Base-by-base conservation (phyloP, 331 rosid genomes). In the Cydonia oblonga region DNA sequence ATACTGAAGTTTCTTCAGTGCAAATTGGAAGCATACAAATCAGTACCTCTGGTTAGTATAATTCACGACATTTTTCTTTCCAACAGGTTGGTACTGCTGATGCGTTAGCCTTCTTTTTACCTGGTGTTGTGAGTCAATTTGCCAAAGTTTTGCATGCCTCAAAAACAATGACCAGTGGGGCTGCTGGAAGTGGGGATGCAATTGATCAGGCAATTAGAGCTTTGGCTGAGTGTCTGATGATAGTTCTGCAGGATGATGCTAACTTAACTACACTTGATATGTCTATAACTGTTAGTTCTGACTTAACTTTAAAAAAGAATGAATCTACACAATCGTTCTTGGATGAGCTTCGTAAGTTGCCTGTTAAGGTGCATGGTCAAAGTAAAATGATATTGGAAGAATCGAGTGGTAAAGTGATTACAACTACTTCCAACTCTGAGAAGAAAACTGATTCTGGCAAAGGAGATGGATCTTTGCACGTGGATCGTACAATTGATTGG, bases 41-140 rank as follows among this genome's bases (percentile, higher is more conserved):
- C 38, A 9, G 38, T 57, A 16, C 58, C 14, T 69, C 9, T 40
- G 18, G 25, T 28, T 53, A 40, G 44, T 75, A 66, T 66, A 24
- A 68, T 67, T 26, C 22, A 26, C 6, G 6, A 38, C 9, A 49
- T 57, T 22, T 80, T 70, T 68, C 20, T 80, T 60, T 51, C 24
- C 35, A 22, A 46, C 84, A 93, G 98, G 92, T 86, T 75, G 97
- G 97, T 75, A 76, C 88, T 60, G 96, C 96, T 75, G 98, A 91
- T 77, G 91, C 92, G 65, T 89, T 91, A 65, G 97, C 97, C 79
- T 93, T 91, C 84, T 93, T 93, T 82, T 85, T 93, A 80, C 98
- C 98, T 69, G 98, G 98, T 51, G 86, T 87, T 82, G 96, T 89
- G 64, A 89, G 96, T 80, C 92, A 91, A 66, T 84, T 89, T 85